Percentiles rank a stretch among this genome's conserved stretches.
These are phyloP conservation scores for Ploettnerulaceae sp. DNA, from an alignment of 2,329 filamentous ascomycete genomes.

Conservation along the genomic window DNA sequence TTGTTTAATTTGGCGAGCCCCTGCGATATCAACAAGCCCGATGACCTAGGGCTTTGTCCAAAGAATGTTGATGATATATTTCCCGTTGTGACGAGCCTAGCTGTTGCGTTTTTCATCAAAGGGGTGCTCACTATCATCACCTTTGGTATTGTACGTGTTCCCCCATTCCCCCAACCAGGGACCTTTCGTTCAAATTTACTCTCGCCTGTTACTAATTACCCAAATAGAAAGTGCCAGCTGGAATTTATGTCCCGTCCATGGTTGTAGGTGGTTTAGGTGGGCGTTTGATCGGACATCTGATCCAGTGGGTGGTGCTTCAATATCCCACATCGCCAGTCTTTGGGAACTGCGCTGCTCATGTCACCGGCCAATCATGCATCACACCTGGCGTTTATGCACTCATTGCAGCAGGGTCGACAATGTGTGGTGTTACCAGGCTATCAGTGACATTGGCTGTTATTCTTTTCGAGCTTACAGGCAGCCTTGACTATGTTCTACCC, in stretches of 20 bases:
- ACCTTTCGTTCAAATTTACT: neutral
- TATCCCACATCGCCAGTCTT: slow-evolving; percentile 71
- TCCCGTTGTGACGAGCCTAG: slow-evolving; percentile 64
- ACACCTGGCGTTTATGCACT: slow-evolving; percentile 96
- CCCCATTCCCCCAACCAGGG: neutral
- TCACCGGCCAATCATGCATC: slow-evolving; percentile 73
- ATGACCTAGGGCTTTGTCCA: slow-evolving; percentile 73
- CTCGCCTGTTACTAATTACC: slow-evolving; percentile 13
- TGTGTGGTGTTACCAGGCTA: slow-evolving; percentile 93
- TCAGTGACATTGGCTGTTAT: slow-evolving; percentile 94
- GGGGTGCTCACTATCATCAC: slow-evolving; percentile 83
- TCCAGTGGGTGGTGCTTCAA: slow-evolving; percentile 74
- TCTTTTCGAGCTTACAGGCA: slow-evolving; percentile 91
- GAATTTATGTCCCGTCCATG: slow-evolving; percentile 98
- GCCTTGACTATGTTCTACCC: slow-evolving; percentile 88
- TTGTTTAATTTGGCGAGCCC: slow-evolving; percentile 87
- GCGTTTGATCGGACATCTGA: slow-evolving; percentile 76
- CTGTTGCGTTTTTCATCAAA: slow-evolving; percentile 83
- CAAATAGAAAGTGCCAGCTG: slow-evolving; percentile 76
- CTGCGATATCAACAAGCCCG: slow-evolving; percentile 65
- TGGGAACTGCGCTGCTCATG: slow-evolving; percentile 63
- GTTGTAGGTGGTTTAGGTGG: slow-evolving; percentile 92
- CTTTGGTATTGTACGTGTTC: slow-evolving; percentile 69
- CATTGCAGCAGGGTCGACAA: slow-evolving; percentile 90
- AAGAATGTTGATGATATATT: slow-evolving; percentile 69